phyloP scores from a whole-genome alignment of 257 asterid species.

The Handroanthus guayacan region DNA sequence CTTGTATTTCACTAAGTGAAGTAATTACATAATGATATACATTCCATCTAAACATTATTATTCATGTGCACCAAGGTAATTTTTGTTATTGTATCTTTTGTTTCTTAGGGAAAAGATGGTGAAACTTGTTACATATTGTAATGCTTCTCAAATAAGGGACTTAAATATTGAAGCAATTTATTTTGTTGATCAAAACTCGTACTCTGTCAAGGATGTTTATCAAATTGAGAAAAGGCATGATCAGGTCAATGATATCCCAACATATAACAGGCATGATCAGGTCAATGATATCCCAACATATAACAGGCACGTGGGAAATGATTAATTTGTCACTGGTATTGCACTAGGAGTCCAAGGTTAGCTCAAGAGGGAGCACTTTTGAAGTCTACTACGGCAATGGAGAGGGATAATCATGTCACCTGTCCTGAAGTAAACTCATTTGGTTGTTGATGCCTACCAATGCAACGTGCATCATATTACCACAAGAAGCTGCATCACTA shows the following conservation, averaged over 20 bases:
- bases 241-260: background rate
- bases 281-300: background rate
- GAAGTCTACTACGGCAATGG: background rate
- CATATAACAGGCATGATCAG: background rate
- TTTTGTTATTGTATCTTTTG: background rate
- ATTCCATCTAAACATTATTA: background rate
- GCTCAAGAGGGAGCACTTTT: slow-evolving; percentile 8
- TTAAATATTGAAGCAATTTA: background rate
- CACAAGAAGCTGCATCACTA: slow-evolving; percentile 48
- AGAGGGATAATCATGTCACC: slow-evolving; percentile 50
- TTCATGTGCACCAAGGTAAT: background rate
- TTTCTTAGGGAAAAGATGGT: slow-evolving; percentile 4
- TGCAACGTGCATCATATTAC: slow-evolving; percentile 96
- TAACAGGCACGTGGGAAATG: background rate
- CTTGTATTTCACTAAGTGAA: background rate
- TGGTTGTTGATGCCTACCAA: slow-evolving; percentile 96
- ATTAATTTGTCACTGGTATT: background rate
- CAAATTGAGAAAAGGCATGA: slow-evolving; percentile 23
- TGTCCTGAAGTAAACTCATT: slow-evolving; percentile 96
- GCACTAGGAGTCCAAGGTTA: slow-evolving; percentile 3
- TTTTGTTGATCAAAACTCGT: slow-evolving; percentile 11
- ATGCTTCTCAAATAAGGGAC: slow-evolving; percentile 21
- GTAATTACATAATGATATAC: background rate
- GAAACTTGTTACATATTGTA: background rate
- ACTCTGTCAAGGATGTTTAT: slow-evolving; percentile 1